A percentile compares a stretch with the other conserved stretches of the same genome.
phyloP scores from a whole-genome alignment of 202 grass and related monocot species.

The Setaria viridis region DNA sequence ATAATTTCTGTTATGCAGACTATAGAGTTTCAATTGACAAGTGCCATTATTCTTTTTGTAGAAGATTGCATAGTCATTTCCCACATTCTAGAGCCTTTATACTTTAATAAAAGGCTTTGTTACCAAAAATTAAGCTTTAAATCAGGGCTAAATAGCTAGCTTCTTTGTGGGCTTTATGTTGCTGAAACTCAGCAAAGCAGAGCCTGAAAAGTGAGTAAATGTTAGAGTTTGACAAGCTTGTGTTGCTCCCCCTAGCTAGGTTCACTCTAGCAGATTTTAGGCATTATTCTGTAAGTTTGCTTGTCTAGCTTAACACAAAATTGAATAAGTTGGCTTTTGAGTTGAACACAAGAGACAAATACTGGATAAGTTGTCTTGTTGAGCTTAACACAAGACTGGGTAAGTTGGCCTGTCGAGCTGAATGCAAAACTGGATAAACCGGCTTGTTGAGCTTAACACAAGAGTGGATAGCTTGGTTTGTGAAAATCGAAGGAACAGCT shows the following conservation, averaged over 20 bases:
- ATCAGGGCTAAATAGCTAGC: conserved; percentile 4
- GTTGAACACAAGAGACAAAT: not conserved
- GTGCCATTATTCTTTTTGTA: not conserved
- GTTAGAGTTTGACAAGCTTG: conserved; percentile 8
- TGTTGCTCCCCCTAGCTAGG: conserved; percentile 14
- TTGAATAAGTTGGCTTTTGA: conserved; percentile 13
- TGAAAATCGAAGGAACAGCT: conserved; percentile 2
- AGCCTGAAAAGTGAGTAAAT: not conserved
- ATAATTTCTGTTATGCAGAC: not conserved
- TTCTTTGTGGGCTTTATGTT: not conserved
- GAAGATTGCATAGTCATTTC: conserved; percentile 4
- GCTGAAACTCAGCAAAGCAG: conserved; percentile 1
- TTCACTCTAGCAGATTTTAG: not conserved
- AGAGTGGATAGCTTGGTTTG: not conserved
- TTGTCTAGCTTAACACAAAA: conserved; percentile 25
- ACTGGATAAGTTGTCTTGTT: not conserved
- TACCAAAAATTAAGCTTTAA: not conserved
- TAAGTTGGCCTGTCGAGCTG: conserved; percentile 5
- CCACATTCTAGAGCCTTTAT: conserved; percentile 38
- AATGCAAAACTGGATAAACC: not conserved
- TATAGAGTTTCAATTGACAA: not conserved
- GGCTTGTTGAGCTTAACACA: not conserved
- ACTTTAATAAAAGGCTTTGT: not conserved
- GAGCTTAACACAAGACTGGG: not conserved
- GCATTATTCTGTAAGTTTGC: not conserved